Conservation (phyloP, 2,329 filamentous ascomycete genomes). For the Ophiostoma tasmaniense region DNA sequence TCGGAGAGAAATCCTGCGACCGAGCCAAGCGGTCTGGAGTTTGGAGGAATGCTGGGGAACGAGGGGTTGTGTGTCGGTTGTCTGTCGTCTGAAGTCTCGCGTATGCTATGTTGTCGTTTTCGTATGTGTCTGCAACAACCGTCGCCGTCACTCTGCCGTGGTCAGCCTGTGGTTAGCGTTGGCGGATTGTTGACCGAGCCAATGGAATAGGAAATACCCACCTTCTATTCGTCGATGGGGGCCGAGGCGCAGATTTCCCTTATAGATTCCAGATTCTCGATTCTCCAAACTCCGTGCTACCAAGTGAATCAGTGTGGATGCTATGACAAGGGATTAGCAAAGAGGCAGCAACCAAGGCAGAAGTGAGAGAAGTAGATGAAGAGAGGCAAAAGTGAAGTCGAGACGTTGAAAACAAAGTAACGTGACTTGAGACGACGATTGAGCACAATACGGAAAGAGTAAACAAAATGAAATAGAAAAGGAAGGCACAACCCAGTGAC, state of each 20-base stretch:
- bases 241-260: background rate
- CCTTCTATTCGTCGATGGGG: background rate
- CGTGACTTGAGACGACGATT: too few species aligned
- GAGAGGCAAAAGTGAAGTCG: too few species aligned
- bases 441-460: too few species aligned
- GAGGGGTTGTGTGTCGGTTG: background rate
- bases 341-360: background rate
- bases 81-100: background rate
- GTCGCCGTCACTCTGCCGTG: background rate
- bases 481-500: too few species aligned
- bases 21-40: background rate
- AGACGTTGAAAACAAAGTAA: too few species aligned
- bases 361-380: background rate
- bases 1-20: slow-evolving; percentile 6
- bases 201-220: slow-evolving; percentile 1
- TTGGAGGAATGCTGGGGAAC: background rate
- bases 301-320: background rate
- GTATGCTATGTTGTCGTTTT: background rate
- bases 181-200: background rate
- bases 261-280: background rate
- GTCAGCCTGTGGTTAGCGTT: background rate
- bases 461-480: too few species aligned
- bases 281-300: too few species aligned
- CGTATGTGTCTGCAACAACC: background rate
- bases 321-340: background rate